Evolutionary conservation across 2,329 filamentous ascomycete species (phyloP).

Genomic region (Aspergillus clavatus): DNA sequence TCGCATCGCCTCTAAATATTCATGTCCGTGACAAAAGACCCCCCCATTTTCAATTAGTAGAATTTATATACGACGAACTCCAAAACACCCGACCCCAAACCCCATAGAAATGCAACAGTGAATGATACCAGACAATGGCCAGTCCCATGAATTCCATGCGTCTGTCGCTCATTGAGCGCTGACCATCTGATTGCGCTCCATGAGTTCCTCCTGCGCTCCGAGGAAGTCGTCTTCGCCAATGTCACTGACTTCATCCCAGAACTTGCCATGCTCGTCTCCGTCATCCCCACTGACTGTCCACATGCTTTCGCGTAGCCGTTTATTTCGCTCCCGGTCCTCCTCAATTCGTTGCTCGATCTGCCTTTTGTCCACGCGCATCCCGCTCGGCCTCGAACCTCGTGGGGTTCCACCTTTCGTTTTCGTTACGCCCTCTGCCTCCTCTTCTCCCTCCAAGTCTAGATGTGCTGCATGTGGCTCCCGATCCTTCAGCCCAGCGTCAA

Average conservation of each 20-base stretch:
- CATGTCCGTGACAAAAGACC: no score
- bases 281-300: constrained; percentile 73
- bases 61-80: not conserved
- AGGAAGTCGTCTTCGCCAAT: constrained; percentile 81
- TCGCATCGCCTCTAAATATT: no score
- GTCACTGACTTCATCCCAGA: constrained; percentile 85
- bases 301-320: constrained; percentile 82
- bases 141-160: not conserved
- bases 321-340: constrained; percentile 92
- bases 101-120: not conserved
- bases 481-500: constrained; percentile 77
- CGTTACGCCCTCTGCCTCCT: constrained; percentile 23
- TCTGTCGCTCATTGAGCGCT: constrained; percentile 11
- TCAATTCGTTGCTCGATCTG: constrained; percentile 96
- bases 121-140: not conserved
- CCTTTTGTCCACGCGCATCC: constrained; percentile 65
- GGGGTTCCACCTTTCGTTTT: constrained; percentile 27
- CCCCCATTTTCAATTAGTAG: not conserved
- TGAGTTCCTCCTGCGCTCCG: constrained; percentile 67
- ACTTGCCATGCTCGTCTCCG: constrained; percentile 68
- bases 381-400: constrained; percentile 30
- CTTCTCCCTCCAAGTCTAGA: constrained; percentile 41
- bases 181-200: constrained; percentile 49
- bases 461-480: constrained; percentile 63
- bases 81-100: not conserved